Percentiles rank a stretch among this genome's conserved stretches.
Conservation (phyloP, 306 rosid genomes). For the Rosa persica region DNA sequence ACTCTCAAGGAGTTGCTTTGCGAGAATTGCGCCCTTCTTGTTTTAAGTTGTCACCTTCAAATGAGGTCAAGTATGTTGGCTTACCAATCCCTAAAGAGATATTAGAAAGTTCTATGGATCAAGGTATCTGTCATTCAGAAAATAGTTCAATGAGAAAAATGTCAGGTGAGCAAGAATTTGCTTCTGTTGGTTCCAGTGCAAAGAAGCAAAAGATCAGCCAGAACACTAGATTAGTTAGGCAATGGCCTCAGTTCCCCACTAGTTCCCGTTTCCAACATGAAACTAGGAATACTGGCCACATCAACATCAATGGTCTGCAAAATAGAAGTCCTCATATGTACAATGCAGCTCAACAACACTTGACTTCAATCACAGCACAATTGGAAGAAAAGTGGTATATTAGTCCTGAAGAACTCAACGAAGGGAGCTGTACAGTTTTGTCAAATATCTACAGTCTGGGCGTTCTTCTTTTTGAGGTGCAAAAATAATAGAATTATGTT, state of each 20-base stretch:
- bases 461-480: constrained; percentile 89
- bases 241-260: constrained; percentile 43
- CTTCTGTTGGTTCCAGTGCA: constrained; percentile 40
- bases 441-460: constrained; percentile 88
- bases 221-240: constrained; percentile 36
- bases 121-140: constrained; percentile 44
- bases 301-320: constrained; percentile 34
- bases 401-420: constrained; percentile 71
- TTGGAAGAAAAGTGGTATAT: constrained; percentile 78
- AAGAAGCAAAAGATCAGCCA: constrained; percentile 60
- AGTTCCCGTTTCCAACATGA: constrained; percentile 34
- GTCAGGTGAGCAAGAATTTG: constrained; percentile 45
- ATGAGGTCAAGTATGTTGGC: constrained; percentile 61
- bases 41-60: constrained; percentile 54
- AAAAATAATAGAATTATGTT: constrained; percentile 32
- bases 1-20: constrained; percentile 70
- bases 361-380: constrained; percentile 37
- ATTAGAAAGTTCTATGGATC: constrained; percentile 33
- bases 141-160: constrained; percentile 49
- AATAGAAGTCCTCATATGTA: constrained; percentile 39
- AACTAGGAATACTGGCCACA: constrained; percentile 39
- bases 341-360: constrained; percentile 39
- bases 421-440: constrained; percentile 57
- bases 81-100: constrained; percentile 44
- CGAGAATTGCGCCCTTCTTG: constrained; percentile 65